Base-by-base conservation (phyloP, 2,329 filamentous ascomycete species). In the Bimuria novae-zelandiae region DNA sequence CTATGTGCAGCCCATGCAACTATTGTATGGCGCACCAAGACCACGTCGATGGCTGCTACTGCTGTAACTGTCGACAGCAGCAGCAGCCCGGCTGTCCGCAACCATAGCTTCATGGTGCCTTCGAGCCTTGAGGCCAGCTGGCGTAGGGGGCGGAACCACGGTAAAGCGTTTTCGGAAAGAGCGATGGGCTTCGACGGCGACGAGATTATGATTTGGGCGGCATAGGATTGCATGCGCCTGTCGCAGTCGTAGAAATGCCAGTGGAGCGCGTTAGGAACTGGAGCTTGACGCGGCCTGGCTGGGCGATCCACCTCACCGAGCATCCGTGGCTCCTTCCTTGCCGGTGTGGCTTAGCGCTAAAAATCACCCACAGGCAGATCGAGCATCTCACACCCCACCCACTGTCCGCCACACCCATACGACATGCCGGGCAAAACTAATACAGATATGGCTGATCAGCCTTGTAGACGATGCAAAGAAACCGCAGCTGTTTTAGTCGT, bases 391-490 rank as follows among this genome's bases (percentile, higher is more conserved):
- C 17, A 17, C 11, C n/a, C 21, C 1, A 5, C 21, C 36, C 47
- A 14, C 16, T 4, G 3, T 27, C 30, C 19, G 33, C 27, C 27
- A 27, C 30, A 44, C 51, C 54, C 40, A n/a, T 16, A 36, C 54
- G 59, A 17, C 10, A 74, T 75, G 71, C 68, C 72, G 12, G 69
- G 68, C 35, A 75, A 69, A 55, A 57, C 68, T 17, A 17, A 64
- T 5, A 17, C 54, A 6, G 44, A 36, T 14, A 40, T 55, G 10
- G 49, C 53, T 5, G 58, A 55, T 10, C 62, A 69, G 51, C 69
- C 75, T 45, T 89, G 86, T 66, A 75, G 79, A 60, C 80, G 85
- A 58, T 89, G 86, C 70, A 79, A 78, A 40, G 72, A 77, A 36
- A 72, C 73, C 23, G 74, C 79, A 23, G 76, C 82, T 4, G 74